phyloP scores from a whole-genome alignment of 2,329 filamentous ascomycete genomes.

The Aspergillus uvarum region DNA sequence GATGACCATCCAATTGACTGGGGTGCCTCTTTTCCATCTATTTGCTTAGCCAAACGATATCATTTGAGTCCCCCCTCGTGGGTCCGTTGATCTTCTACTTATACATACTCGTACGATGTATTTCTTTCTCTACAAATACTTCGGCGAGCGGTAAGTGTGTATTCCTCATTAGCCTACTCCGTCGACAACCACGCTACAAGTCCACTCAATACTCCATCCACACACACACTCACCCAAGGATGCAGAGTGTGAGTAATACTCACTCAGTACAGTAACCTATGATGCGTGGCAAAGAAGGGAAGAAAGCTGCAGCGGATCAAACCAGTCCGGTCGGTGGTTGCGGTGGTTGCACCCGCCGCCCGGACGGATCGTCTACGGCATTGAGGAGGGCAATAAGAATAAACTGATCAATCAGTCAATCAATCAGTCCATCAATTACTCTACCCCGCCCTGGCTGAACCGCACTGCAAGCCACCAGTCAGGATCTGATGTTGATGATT shows the following conservation, averaged over 20 bases:
- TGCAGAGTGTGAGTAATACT: no score
- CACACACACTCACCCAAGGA: no score
- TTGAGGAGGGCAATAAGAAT: no score
- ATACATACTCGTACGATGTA: neutral
- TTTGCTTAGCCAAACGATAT: neutral
- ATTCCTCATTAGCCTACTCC: neutral
- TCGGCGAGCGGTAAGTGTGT: no score
- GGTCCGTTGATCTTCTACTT: neutral
- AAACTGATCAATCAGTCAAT: no score
- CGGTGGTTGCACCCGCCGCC: conserved; percentile 16
- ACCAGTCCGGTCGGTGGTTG: conserved; percentile 16
- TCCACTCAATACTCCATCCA: no score
- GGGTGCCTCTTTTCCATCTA: neutral
- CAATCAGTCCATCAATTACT: neutral
- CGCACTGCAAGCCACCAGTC: neutral
- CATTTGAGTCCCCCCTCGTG: neutral
- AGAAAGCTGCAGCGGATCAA: conserved; percentile 16
- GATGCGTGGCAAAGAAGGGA: conserved; percentile 11
- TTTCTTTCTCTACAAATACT: no score
- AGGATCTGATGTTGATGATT: neutral
- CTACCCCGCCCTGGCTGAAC: neutral
- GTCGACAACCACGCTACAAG: no score
- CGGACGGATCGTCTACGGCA: neutral
- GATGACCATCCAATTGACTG: neutral
- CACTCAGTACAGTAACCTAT: neutral